These are phyloP conservation scores for Barnettozyma californica DNA, from an alignment of 805 yeast species.

Conservation along the genomic window DNA sequence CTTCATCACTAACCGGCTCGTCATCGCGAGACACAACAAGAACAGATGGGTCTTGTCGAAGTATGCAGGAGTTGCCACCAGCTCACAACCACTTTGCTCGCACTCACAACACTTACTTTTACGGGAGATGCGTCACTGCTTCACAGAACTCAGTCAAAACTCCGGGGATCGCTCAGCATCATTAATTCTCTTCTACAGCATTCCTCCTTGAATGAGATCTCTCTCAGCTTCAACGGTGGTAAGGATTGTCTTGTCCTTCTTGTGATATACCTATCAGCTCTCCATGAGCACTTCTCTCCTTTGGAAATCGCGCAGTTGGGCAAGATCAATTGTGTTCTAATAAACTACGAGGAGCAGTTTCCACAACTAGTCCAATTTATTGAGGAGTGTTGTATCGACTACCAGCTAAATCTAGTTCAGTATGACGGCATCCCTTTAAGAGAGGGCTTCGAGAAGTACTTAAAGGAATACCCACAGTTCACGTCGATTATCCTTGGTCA, in stretches of 20 bases:
- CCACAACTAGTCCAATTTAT: constrained; percentile 67
- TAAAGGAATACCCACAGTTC: constrained; percentile 46
- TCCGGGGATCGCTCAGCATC: constrained; percentile 1
- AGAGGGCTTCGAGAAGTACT: constrained; percentile 62
- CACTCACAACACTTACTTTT: background rate
- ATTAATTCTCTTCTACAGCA: background rate
- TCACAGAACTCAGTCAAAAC: constrained; percentile 4
- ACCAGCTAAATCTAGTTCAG: constrained; percentile 45
- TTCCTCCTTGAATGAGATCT: constrained; percentile 40
- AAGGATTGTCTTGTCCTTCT: constrained; percentile 93
- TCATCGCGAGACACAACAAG: background rate
- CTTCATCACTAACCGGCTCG: background rate
- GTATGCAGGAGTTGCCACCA: constrained; percentile 3
- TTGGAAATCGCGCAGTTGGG: constrained; percentile 19
- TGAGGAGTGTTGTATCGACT: constrained; percentile 43
- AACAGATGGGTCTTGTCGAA: constrained; percentile 2
- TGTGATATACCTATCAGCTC: constrained; percentile 61
- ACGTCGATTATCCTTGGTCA: constrained; percentile 83
- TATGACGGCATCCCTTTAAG: constrained; percentile 45
- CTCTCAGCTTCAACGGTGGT: constrained; percentile 92
- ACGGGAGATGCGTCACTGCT: background rate
- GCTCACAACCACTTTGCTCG: background rate
- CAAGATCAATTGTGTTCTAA: constrained; percentile 57
- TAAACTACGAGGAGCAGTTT: constrained; percentile 71
- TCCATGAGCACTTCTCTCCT: constrained; percentile 25